These are phyloP conservation scores for Aureobasidium sp. DNA, from an alignment of 2,329 filamentous ascomycete species.

Conservation along the genomic window DNA sequence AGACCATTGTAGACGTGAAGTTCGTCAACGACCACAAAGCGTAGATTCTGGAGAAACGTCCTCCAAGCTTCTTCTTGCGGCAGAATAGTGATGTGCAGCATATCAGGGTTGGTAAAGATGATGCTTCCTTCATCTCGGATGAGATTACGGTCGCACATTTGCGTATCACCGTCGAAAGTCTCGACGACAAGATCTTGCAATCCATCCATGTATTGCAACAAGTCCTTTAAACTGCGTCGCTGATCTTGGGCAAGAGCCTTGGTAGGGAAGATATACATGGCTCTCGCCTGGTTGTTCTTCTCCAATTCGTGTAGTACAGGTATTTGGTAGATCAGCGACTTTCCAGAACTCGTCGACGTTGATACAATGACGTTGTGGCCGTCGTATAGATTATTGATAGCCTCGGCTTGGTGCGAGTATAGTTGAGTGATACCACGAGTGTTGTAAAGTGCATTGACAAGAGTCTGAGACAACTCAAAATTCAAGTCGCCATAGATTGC, in stretches of 20 bases:
- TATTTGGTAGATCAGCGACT: constrained; percentile 95
- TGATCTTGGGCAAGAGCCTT: constrained; percentile 96
- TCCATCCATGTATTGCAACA: constrained; percentile 72
- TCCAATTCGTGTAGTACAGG: constrained; percentile 86
- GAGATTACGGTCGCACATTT: constrained; percentile 66
- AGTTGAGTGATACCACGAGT: constrained; percentile 77
- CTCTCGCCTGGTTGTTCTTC: constrained; percentile 65
- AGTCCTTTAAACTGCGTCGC: constrained; percentile 75
- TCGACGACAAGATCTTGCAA: constrained; percentile 74
- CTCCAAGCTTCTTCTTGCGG: constrained; percentile 89
- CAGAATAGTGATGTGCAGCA: constrained; percentile 90
- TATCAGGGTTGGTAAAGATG: constrained; percentile 97
- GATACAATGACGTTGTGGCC: constrained; percentile 85
- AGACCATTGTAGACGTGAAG: constrained; percentile 94
- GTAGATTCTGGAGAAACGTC: constrained; percentile 77
- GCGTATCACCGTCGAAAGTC: constrained; percentile 93
- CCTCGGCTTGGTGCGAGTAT: constrained; percentile 88
- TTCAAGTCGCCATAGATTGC: constrained; percentile 75
- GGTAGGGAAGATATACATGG: constrained; percentile 97
- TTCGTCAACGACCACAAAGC: constrained; percentile 78
- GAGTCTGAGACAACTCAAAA: constrained; percentile 78
- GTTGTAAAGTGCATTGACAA: constrained; percentile 96
- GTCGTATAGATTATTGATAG: constrained; percentile 77
- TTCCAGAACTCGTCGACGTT: constrained; percentile 93
- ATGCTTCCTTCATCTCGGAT: constrained; percentile 86